phyloP scores from a whole-genome alignment of 805 yeast species.

The Kluyveromyces dobzhanskii region DNA sequence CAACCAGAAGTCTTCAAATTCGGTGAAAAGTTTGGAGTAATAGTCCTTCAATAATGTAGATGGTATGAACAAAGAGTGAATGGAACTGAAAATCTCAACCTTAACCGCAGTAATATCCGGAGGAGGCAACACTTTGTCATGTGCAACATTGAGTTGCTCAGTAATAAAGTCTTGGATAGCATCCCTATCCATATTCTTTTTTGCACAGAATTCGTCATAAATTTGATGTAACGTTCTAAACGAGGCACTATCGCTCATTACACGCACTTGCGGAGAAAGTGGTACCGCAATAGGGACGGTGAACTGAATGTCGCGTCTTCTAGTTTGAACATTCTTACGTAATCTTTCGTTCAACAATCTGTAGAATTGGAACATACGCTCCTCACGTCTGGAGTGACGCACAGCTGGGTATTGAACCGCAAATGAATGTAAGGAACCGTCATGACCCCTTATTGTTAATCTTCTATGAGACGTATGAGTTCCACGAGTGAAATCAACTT shows the following conservation, averaged over 20 bases:
- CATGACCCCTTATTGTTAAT: constrained; percentile 83
- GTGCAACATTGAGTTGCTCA: constrained; percentile 83
- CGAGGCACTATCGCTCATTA: constrained; percentile 75
- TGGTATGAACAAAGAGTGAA: constrained; percentile 83
- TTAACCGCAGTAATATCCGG: constrained; percentile 85
- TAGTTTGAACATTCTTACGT: constrained; percentile 74
- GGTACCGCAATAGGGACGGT: constrained; percentile 91
- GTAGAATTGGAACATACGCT: constrained; percentile 84
- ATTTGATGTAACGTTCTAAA: constrained; percentile 68
- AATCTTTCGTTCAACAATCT: constrained; percentile 79
- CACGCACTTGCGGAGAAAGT: constrained; percentile 85
- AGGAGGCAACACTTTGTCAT: constrained; percentile 86
- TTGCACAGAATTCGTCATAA: constrained; percentile 79
- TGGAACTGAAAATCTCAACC: constrained; percentile 84
- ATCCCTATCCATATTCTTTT: constrained; percentile 67
- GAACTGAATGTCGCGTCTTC: constrained; percentile 76
- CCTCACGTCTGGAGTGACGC: constrained; percentile 94
- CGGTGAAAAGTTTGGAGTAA: constrained; percentile 58
- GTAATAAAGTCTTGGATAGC: constrained; percentile 83
- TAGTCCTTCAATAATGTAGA: constrained; percentile 72
- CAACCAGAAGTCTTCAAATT: constrained; percentile 92
- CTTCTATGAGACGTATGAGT: constrained; percentile 86
- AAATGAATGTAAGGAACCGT: constrained; percentile 85
- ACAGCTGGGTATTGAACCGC: constrained; percentile 98
- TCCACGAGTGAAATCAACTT: constrained; percentile 81